Evolutionary conservation across 345 rosid genomes (phyloP), one percentile per base, ranked within the genome.

Genomic region (Xanthoceras sorbifolium): DNA sequence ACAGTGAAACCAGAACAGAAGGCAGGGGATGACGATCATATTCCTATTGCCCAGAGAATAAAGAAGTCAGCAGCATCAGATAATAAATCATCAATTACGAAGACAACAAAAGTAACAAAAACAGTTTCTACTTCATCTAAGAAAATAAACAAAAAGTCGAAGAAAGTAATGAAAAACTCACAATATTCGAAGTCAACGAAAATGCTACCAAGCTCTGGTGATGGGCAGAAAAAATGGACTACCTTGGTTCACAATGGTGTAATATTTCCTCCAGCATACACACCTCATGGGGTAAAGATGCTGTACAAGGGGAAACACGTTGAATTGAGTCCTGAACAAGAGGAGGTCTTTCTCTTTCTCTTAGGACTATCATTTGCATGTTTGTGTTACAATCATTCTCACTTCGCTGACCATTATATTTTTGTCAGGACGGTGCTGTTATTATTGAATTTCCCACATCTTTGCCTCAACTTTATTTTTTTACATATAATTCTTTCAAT

Each of bases 181-280:
- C 82, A 87, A 76, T 94, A 85, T 80, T 86, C 89, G 5, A 83
- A 84, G 78, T 91, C 98, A 36, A 91, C 93, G 0, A 94, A 90
- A 85, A 75, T 87, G 38, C 82, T 64, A 11, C 98, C 98, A 40
- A 69, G 88, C 72, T 89, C 99, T 46, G 86, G 96, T 67, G 99
- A 97, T 84, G 99, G 98, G 57, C 99, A 97, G 83, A 92, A 87
- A 81, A 97, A 97, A 83, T 97, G 98, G 99, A 92, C 91, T 73
- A 94, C 97, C 66, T 87, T 97, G 92, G 96, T 75, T 78, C 99
- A 97, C 82, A 94, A 71, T 67, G 99, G 99, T 79, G 98, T 97
- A 68, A 94, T 97, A 72, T 97, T 97, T 74, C 98, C 98, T 7
- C 97, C 98, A 81, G 80, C 90, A 28, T 97, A 97, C 86, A 81